phyloP scores from a whole-genome alignment of 495 filamentous ascomycete species.

The Podospora sp. region DNA sequence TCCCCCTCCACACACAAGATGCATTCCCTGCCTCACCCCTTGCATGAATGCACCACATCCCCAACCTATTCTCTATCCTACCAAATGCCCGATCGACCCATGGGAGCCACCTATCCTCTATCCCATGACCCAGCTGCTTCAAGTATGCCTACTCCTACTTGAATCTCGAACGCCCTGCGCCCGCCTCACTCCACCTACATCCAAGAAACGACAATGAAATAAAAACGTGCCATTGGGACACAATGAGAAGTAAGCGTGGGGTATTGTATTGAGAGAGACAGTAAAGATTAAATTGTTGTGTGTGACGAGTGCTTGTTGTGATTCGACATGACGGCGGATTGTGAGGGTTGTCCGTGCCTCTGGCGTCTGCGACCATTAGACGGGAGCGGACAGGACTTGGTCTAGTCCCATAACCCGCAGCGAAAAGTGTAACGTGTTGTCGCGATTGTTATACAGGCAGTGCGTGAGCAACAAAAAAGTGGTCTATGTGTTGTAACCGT shows the following conservation, averaged over 20 bases:
- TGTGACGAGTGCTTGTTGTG: neutral
- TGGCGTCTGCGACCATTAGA: neutral
- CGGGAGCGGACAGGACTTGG: neutral
- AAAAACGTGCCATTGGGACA: neutral
- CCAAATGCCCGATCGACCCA: neutral
- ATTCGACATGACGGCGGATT: neutral
- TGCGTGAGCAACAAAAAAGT: constrained; percentile 4
- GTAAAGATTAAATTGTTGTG: neutral
- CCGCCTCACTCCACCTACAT: neutral
- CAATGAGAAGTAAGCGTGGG: neutral
- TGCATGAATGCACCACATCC: neutral
- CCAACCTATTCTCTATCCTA: neutral
- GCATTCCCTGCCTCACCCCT: neutral
- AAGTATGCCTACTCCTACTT: neutral
- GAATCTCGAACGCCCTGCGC: neutral
- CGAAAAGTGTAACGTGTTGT: neutral
- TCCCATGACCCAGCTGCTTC: neutral
- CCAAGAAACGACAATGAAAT: neutral
- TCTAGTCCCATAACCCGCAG: neutral
- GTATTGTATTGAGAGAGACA: neutral
- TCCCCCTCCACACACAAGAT: neutral
- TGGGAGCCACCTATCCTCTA: neutral
- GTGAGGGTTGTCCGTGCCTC: neutral
- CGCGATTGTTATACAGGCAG: neutral
- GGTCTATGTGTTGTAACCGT: neutral